Conservation (phyloP, 257 asterid species). For the Solanum chmielewskii region DNA sequence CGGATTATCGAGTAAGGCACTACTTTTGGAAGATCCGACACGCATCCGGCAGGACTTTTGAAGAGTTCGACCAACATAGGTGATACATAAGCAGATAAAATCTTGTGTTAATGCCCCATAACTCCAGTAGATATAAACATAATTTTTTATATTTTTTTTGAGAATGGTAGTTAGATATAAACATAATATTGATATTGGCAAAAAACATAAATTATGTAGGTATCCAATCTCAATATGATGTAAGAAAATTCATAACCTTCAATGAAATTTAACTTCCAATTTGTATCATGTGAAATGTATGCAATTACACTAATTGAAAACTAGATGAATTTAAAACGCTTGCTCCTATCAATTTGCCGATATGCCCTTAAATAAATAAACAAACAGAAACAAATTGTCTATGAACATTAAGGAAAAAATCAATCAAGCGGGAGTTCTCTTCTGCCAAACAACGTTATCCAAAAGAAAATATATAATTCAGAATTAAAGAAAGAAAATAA, state of each 20-base stretch:
- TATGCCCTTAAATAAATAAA: background rate
- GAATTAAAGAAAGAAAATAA: background rate
- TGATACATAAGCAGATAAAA: no score
- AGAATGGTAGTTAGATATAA: no score
- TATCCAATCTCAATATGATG: background rate
- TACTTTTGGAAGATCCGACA: background rate
- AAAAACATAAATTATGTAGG: background rate
- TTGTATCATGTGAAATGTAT: background rate
- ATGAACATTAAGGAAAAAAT: background rate
- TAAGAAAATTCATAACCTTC: background rate
- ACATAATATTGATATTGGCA: background rate
- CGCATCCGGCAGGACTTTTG: background rate
- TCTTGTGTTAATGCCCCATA: background rate
- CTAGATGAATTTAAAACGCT: background rate
- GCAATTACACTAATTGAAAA: background rate
- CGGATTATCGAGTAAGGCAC: background rate
- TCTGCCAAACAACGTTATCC: background rate
- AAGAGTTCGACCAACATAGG: background rate
- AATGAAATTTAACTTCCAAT: background rate
- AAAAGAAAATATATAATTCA: background rate
- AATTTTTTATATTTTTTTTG: background rate
- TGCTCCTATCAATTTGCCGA: background rate
- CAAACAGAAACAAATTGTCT: background rate
- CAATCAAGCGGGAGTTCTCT: background rate
- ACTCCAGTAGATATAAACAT: background rate